Base-by-base conservation (phyloP, 108 stramenopile species). In the Cylindrotheca closterium region DNA sequence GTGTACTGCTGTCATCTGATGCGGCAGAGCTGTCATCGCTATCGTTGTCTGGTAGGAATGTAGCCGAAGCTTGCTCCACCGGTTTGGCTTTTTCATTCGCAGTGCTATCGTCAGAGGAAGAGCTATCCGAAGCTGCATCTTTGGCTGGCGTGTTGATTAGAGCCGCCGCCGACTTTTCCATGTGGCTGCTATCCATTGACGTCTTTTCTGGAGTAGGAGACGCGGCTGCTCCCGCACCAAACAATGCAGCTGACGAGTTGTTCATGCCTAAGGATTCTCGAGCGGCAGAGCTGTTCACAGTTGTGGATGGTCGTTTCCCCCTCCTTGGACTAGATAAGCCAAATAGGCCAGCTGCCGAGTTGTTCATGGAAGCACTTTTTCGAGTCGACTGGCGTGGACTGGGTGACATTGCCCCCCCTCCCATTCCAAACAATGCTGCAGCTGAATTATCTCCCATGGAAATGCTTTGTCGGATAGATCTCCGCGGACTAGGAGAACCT, bases 261-360 rank as follows among this genome's bases (percentile, higher is more conserved):
- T 60, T 34, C 65, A 66, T 66, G 25, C 55, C 45, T 15, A 45
- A 19, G 15, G 51, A 37, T 23, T n/a, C n/a, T n/a, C n/a, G n/a
- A n/a, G n/a, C n/a, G n/a, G n/a, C 27, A 10, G 37, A 15, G 15
- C 37, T 42, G 10, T 53, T 47, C 0, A 19, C 18, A 2, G 0
- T 53, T 5, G 33, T 18, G 25, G 46, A 25, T 10, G 28, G 17
- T 0, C 18, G 18, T 3, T 53, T 29, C 47, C 26, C 4, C 15
- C 33, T 21, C 22, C 32, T 30, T 30, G 62, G 46, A 63, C 7
- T 51, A n/a, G 48, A 32, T 2, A 58, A 60, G 7, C 59, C 42
- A 66, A 74, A 74, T 4, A 74, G 48, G 2, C 55, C 59, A 2
- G 73, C 73, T 10, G 73, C 73, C 8, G 63, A 65, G 33, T 74